Evolutionary conservation across 1,139 yeast genomes (phyloP).

Genomic region (Pichia sp.): DNA sequence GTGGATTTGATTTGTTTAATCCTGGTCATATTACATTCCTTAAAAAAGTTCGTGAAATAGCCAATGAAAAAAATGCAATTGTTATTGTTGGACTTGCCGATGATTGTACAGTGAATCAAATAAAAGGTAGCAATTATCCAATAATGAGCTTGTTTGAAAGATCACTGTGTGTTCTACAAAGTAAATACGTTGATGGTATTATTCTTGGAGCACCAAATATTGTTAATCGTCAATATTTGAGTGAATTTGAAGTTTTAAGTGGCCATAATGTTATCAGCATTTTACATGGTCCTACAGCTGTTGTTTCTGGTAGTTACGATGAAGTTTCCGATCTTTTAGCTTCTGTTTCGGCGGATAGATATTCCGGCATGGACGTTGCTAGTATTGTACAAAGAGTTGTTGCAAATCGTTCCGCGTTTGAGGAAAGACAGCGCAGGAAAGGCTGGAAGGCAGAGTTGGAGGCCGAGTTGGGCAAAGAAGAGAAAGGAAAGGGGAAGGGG

Average conservation of each 20-base stretch:
- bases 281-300: constrained; percentile 57
- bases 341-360: constrained; percentile 1
- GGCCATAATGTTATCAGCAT: constrained; percentile 34
- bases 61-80: constrained; percentile 30
- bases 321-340: constrained; percentile 29
- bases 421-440: constrained; percentile 71
- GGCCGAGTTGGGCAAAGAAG: constrained; percentile 24
- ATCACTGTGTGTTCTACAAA: constrained; percentile 79
- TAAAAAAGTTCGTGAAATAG: constrained; percentile 37
- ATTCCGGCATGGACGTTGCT: constrained; percentile 47
- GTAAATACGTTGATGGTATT: constrained; percentile 76
- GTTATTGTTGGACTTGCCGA: constrained; percentile 69
- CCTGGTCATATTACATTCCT: constrained; percentile 85
- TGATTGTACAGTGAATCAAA: constrained; percentile 50
- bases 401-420: constrained; percentile 58
- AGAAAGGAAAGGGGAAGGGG: neutral
- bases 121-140: constrained; percentile 67
- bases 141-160: constrained; percentile 87
- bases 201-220: constrained; percentile 61
- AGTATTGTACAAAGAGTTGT: constrained; percentile 66
- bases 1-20: constrained; percentile 87
- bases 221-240: constrained; percentile 40
- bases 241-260: constrained; percentile 30
- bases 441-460: constrained; percentile 61
- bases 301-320: constrained; percentile 38